phyloP scores from a whole-genome alignment of 805 yeast species.

The Cyberlindnera veronae region DNA sequence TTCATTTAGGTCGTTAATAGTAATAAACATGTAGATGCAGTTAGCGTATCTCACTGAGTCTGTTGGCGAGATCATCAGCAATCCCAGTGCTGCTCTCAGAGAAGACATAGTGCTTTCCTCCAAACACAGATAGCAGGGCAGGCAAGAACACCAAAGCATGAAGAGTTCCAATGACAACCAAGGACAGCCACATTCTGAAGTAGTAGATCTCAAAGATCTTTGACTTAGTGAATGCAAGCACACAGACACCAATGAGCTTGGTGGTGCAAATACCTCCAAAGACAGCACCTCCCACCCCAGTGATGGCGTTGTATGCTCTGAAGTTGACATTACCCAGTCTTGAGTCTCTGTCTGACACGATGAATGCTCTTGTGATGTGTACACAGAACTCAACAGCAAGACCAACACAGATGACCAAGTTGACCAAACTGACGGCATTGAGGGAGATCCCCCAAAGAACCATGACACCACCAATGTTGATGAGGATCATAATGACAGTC shows the following conservation, averaged over 20 bases:
- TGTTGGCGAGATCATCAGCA: conserved; percentile 29
- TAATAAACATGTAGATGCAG: not conserved
- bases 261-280: conserved; percentile 89
- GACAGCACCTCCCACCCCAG: conserved; percentile 85
- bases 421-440: conserved; percentile 88
- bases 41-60: conserved; percentile 12
- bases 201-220: conserved; percentile 88
- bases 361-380: conserved; percentile 78
- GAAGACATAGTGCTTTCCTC: conserved; percentile 52
- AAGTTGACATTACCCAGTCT: conserved; percentile 29
- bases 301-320: conserved; percentile 54
- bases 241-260: conserved; percentile 81
- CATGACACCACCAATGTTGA: conserved; percentile 80
- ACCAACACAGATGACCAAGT: conserved; percentile 88
- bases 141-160: conserved; percentile 84
- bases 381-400: conserved; percentile 90
- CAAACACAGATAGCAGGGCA: conserved; percentile 58
- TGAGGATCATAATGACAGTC: conserved; percentile 61
- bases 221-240: conserved; percentile 82
- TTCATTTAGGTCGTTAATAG: no score
- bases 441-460: conserved; percentile 68
- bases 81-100: conserved; percentile 33
- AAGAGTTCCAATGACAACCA: conserved; percentile 70
- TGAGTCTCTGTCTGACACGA: conserved; percentile 33
- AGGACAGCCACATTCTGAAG: conserved; percentile 89